These are phyloP conservation scores for Pseudocercospora eumusae DNA, from an alignment of 2,329 filamentous ascomycete species.

Conservation along the genomic window DNA sequence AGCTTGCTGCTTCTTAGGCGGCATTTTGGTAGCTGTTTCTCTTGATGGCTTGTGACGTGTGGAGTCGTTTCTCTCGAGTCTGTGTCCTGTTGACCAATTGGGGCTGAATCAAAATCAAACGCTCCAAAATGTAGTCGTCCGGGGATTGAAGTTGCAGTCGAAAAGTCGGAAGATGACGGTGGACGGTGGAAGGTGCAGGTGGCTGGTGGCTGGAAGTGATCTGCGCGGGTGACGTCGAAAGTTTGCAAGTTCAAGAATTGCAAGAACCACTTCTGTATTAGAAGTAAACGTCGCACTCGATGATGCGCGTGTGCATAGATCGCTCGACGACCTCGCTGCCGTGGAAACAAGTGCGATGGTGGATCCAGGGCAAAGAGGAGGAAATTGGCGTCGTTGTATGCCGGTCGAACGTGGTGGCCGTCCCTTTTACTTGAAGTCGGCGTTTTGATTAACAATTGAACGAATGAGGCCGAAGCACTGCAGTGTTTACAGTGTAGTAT, in stretches of 20 bases:
- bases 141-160: background rate
- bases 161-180: background rate
- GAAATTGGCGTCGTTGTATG: background rate
- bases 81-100: background rate
- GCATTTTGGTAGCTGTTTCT: constrained; percentile 23
- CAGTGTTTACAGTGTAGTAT: background rate
- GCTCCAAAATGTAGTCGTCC: constrained; percentile 1
- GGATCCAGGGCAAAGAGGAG: background rate
- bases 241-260: background rate
- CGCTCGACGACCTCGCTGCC: background rate
- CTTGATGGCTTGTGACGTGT: no score
- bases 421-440: background rate
- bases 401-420: background rate
- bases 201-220: constrained; percentile 1
- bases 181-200: no score
- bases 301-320: background rate
- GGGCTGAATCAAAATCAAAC: background rate
- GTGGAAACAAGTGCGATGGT: background rate
- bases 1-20: constrained; percentile 32
- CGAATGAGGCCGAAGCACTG: background rate
- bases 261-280: background rate
- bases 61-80: background rate
- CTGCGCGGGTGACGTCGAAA: background rate
- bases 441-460: background rate
- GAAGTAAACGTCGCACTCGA: background rate